phyloP scores from a whole-genome alignment of 306 rosid species.

The Prunus mume region DNA sequence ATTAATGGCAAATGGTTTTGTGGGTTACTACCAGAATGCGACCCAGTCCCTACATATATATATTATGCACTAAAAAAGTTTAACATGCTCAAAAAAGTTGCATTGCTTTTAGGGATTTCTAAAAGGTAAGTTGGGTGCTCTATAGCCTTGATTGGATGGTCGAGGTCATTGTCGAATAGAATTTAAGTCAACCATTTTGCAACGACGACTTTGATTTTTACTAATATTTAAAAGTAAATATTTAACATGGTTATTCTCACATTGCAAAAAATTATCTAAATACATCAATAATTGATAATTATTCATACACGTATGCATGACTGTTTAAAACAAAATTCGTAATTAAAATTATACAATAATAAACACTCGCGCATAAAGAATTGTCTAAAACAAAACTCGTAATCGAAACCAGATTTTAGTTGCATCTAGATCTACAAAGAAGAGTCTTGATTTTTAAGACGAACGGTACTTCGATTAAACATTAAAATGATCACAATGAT shows the following conservation, averaged over 20 bases:
- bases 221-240: not conserved
- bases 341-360: too few relatives aligned
- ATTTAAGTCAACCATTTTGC: not conserved
- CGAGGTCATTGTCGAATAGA: not conserved
- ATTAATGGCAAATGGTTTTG: not conserved
- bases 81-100: not conserved
- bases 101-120: not conserved
- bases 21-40: not conserved
- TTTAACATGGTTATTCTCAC: not conserved
- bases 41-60: not conserved
- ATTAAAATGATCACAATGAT: not conserved
- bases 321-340: too few relatives aligned
- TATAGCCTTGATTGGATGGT: not conserved
- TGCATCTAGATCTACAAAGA: too few relatives aligned
- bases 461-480: not conserved
- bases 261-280: too few relatives aligned
- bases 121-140: not conserved
- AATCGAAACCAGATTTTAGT: too few relatives aligned
- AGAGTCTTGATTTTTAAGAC: too few relatives aligned
- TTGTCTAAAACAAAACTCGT: too few relatives aligned
- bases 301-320: not conserved
- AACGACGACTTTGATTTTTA: not conserved
- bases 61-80: not conserved
- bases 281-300: not conserved
- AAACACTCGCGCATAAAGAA: too few relatives aligned